Percentiles rank a stretch among this genome's conserved stretches.
Evolutionary conservation across 148 eudicot species (phyloP).

Genomic region (Arbutus unedo): DNA sequence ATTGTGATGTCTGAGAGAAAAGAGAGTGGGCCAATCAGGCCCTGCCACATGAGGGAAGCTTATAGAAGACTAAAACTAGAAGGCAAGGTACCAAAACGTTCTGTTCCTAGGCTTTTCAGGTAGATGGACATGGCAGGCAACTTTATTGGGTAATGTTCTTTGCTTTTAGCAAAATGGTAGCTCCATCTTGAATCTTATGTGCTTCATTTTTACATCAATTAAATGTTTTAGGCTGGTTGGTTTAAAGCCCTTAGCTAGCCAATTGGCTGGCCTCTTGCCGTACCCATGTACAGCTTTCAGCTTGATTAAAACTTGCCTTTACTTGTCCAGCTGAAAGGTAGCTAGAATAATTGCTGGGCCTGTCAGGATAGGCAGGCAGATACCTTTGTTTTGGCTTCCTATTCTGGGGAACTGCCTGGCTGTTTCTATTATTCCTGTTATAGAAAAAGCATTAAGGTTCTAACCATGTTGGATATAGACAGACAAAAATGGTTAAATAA

Average conservation of each 20-base stretch:
- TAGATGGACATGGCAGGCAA: conserved; percentile 23
- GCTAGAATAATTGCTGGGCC: not conserved
- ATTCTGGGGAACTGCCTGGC: not conserved
- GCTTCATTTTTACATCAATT: not conserved
- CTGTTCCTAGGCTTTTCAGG: conserved; percentile 85
- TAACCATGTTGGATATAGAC: not conserved
- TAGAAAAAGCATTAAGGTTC: not conserved
- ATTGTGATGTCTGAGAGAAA: conserved; percentile 81
- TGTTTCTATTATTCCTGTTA: not conserved
- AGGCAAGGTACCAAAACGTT: conserved; percentile 81
- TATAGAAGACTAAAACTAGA: conserved; percentile 84
- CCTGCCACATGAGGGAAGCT: conserved; percentile 90
- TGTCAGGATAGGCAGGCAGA: not conserved
- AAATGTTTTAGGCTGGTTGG: not conserved
- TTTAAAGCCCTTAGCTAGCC: not conserved
- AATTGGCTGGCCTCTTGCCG: not conserved
- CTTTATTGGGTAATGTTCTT: not conserved
- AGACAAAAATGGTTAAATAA: not conserved
- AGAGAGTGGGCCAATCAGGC: conserved; percentile 83
- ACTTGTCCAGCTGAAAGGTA: not conserved
- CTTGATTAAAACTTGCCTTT: not conserved
- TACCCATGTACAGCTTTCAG: not conserved
- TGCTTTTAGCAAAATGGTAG: not conserved
- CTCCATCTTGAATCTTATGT: not conserved
- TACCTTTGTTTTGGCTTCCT: not conserved